Evolutionary conservation across 2,329 filamentous ascomycete species (phyloP).

Genomic region (Elsinoe fawcettii): DNA sequence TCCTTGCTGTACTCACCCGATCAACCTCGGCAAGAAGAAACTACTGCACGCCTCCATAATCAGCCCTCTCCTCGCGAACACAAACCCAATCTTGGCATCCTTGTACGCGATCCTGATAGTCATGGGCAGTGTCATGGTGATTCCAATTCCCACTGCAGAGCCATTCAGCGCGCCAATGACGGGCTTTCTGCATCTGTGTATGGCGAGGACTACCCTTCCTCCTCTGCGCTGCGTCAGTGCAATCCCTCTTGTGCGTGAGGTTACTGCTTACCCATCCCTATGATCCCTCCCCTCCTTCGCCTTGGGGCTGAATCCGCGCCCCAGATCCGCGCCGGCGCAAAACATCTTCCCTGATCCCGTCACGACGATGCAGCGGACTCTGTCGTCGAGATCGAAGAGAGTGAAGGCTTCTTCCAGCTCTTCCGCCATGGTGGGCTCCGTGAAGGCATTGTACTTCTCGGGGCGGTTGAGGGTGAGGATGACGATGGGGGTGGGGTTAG

Average conservation of each 20-base stretch:
- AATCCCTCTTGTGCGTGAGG: not conserved
- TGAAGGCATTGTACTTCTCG: constrained; percentile 61
- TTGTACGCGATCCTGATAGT: constrained; percentile 47
- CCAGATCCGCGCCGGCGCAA: constrained; percentile 52
- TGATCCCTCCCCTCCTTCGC: constrained; percentile 41
- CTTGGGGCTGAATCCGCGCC: constrained; percentile 42
- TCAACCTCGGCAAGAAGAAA: constrained; percentile 63
- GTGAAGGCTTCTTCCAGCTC: constrained; percentile 51
- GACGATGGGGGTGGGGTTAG: constrained; percentile 53
- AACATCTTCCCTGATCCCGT: constrained; percentile 43
- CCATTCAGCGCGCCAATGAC: constrained; percentile 50
- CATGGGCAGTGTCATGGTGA: constrained; percentile 52
- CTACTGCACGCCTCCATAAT: constrained; percentile 64
- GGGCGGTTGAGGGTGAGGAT: constrained; percentile 59
- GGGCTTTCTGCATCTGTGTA: constrained; percentile 50
- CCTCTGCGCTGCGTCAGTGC: constrained; percentile 29
- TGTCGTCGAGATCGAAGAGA: constrained; percentile 47
- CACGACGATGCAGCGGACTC: constrained; percentile 48
- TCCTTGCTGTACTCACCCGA: constrained; percentile 41
- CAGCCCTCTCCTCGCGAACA: constrained; percentile 63
- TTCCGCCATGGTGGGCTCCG: constrained; percentile 49
- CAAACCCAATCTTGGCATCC: constrained; percentile 62
- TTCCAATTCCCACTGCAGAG: constrained; percentile 50
- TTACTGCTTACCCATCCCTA: constrained; percentile 42
- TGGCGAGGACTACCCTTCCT: constrained; percentile 44